These are phyloP conservation scores for Salix koriyanagi DNA, from an alignment of 345 rosid genomes.

Conservation along the genomic window DNA sequence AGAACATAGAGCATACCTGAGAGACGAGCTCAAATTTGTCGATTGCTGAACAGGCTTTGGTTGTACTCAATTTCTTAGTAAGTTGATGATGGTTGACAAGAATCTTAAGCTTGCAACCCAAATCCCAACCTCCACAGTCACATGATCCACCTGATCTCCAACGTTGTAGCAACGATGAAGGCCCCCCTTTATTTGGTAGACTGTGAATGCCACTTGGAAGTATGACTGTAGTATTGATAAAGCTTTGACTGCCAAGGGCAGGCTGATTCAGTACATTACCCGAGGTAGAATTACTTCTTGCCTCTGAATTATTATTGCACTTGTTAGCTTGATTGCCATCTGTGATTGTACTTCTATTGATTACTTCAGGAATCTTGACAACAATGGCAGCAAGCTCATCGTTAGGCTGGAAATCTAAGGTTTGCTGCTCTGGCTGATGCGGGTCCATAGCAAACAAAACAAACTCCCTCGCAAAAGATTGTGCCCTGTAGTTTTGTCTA, in stretches of 20 bases:
- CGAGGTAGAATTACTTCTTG: constrained; percentile 2
- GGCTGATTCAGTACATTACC: constrained; percentile 23
- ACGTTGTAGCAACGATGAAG: constrained; percentile 78
- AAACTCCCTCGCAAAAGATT: constrained; percentile 50
- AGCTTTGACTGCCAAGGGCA: constrained; percentile 23
- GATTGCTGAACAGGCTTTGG: constrained; percentile 31
- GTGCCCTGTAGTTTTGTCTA: constrained; percentile 26
- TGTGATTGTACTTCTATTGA: constrained; percentile 15
- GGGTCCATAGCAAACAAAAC: constrained; percentile 61
- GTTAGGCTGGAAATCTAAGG: constrained; percentile 47
- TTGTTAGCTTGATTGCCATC: constrained; percentile 31
- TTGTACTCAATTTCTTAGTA: constrained; percentile 23
- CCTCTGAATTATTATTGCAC: constrained; percentile 14
- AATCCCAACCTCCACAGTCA: constrained; percentile 99
- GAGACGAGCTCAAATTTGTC: constrained; percentile 54
- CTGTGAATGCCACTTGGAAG: constrained; percentile 88
- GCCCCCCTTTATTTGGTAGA: constrained; percentile 80
- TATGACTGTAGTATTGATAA: constrained; percentile 50
- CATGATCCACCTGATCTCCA: constrained; percentile 95
- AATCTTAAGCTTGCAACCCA: constrained; percentile 73
- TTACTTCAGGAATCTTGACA: constrained; percentile 46
- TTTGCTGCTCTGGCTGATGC: constrained; percentile 34
- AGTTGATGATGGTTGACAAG: constrained; percentile 43
- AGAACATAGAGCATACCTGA: constrained; percentile 39
- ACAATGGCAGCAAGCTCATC: constrained; percentile 90